These are phyloP conservation scores for Trichosanthes cucumerina DNA, from an alignment of 306 rosid species.

Conservation along the genomic window DNA sequence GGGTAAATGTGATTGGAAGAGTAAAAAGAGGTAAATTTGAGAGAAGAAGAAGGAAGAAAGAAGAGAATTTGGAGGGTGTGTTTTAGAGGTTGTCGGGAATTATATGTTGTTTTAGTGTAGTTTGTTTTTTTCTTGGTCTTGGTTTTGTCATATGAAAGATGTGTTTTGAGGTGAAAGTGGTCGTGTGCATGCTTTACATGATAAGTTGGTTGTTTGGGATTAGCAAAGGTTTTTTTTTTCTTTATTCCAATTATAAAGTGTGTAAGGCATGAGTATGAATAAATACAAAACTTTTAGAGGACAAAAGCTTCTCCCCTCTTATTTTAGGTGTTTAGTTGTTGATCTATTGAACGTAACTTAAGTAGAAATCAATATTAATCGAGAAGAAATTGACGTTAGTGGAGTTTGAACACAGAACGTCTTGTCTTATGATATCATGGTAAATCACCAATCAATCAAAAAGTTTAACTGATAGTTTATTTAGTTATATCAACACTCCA, in stretches of 20 bases:
- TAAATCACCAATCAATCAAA: no score
- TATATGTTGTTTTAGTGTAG: no score
- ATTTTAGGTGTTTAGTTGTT: no score
- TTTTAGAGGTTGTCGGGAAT: no score
- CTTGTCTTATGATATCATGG: no score
- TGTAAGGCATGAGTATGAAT: not conserved
- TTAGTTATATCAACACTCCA: no score
- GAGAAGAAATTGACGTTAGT: no score
- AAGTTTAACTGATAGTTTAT: no score
- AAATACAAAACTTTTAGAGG: not conserved
- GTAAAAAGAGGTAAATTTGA: not conserved
- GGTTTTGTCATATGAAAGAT: constrained; percentile 1
- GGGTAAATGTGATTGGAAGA: not conserved
- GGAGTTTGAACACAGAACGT: no score
- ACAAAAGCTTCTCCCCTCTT: no score
- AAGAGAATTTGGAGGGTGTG: not conserved
- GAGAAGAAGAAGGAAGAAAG: not conserved
- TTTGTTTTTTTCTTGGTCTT: not conserved
- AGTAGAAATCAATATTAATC: no score
- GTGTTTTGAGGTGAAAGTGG: not conserved
- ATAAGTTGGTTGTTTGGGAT: not conserved
- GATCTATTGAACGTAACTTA: no score
- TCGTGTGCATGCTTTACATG: constrained; percentile 5
- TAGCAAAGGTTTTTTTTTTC: not conserved
- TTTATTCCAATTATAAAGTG: not conserved